phyloP scores from a whole-genome alignment of 2,329 filamentous ascomycete species.

The Xylaria sp. region DNA sequence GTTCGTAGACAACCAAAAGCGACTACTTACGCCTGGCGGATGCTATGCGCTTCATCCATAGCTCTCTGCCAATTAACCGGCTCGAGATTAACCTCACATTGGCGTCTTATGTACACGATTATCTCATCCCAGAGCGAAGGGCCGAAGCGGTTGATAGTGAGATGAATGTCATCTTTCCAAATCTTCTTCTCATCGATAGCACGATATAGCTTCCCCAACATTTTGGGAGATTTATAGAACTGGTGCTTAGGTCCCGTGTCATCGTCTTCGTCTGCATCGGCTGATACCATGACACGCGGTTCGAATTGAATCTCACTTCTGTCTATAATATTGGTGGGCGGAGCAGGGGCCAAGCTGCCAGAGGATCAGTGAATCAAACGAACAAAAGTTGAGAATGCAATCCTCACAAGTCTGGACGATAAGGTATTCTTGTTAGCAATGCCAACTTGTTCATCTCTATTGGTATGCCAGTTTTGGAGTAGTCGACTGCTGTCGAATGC shows the following conservation, averaged over 20 bases:
- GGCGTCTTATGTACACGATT: conserved; percentile 44
- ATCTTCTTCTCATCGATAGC: conserved; percentile 78
- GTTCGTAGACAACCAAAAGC: neutral
- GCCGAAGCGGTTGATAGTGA: conserved; percentile 43
- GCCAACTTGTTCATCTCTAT: conserved; percentile 61
- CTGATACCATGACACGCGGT: conserved; percentile 41
- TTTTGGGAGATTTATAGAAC: conserved; percentile 76
- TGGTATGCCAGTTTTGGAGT: conserved; percentile 77
- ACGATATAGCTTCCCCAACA: conserved; percentile 77
- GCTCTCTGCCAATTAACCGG: conserved; percentile 51
- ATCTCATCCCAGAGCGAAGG: conserved; percentile 59
- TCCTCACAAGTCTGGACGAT: conserved; percentile 67
- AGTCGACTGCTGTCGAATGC: conserved; percentile 79
- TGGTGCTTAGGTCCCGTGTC: conserved; percentile 57
- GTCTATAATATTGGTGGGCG: conserved; percentile 58
- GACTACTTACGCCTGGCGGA: conserved; percentile 58
- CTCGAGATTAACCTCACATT: conserved; percentile 48
- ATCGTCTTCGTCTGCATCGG: conserved; percentile 60
- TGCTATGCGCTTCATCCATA: conserved; percentile 54
- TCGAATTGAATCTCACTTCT: conserved; percentile 57
- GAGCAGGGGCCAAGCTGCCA: conserved; percentile 58
- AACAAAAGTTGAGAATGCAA: neutral
- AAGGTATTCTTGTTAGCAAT: conserved; percentile 48
- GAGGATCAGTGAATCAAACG: neutral
- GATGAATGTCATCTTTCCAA: conserved; percentile 62